Evolutionary conservation across 768 basidiomycete species (phyloP).

Genomic region (Tylopilus vinaceipallidus): DNA sequence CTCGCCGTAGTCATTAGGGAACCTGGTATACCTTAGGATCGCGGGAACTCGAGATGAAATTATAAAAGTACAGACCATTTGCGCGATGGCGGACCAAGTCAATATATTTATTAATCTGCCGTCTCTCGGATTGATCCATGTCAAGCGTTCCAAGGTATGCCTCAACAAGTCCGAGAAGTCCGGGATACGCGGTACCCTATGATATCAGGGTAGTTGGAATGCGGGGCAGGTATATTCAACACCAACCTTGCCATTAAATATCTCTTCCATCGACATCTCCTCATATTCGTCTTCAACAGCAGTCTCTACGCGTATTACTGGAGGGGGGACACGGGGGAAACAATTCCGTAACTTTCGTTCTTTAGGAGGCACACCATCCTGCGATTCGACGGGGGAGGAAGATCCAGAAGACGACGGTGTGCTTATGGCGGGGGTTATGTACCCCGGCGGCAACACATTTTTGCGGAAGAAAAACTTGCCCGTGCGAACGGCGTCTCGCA

Average conservation of each 20-base stretch:
- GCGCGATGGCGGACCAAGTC: constrained; percentile 77
- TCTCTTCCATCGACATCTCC: constrained; percentile 89
- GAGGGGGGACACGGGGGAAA: constrained; percentile 51
- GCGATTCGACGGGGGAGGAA: constrained; percentile 36
- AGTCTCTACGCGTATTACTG: constrained; percentile 49
- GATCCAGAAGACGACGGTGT: constrained; percentile 43
- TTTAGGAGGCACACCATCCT: constrained; percentile 42
- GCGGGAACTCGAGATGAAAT: background rate
- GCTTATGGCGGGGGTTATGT: constrained; percentile 37
- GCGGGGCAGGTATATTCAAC: constrained; percentile 1
- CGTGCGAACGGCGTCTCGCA: constrained; percentile 69
- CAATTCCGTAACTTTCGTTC: constrained; percentile 71
- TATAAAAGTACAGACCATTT: constrained; percentile 53
- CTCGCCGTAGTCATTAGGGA: constrained; percentile 81
- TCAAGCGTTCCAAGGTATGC: constrained; percentile 88
- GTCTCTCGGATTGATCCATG: constrained; percentile 56
- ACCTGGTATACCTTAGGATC: constrained; percentile 42
- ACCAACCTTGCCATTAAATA: constrained; percentile 88
- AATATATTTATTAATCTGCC: constrained; percentile 72
- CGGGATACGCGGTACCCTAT: constrained; percentile 69
- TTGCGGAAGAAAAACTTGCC: constrained; percentile 90
- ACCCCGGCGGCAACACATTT: constrained; percentile 65
- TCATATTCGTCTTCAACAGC: constrained; percentile 82
- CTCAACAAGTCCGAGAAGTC: constrained; percentile 76
- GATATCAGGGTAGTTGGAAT: constrained; percentile 1